phyloP scores from a whole-genome alignment of 2,329 filamentous ascomycete genomes.

The Rasamsonia emersonii region DNA sequence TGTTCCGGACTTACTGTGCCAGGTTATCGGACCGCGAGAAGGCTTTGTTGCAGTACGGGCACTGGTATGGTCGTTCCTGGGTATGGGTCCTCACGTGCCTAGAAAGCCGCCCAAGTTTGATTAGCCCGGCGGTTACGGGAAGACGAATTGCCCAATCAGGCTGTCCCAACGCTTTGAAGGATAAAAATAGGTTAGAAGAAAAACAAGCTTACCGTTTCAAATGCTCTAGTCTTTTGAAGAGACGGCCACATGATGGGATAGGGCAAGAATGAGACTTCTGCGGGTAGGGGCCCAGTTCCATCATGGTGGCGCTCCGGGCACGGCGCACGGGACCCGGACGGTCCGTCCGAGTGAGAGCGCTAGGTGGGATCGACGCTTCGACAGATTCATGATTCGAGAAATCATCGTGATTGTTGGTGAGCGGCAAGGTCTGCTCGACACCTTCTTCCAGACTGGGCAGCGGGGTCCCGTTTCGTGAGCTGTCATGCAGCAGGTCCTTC shows the following conservation, averaged over 20 bases:
- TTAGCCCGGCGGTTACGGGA: constrained; percentile 45
- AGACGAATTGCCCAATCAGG: constrained; percentile 23
- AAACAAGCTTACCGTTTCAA: constrained; percentile 76
- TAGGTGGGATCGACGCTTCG: constrained; percentile 46
- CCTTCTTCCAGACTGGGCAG: constrained; percentile 76
- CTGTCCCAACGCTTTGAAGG: constrained; percentile 4
- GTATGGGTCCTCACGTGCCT: constrained; percentile 99
- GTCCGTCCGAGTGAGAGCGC: constrained; percentile 50
- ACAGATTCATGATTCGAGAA: constrained; percentile 56
- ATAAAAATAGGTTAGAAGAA: constrained; percentile 19
- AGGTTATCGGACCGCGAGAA: constrained; percentile 98
- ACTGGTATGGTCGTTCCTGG: constrained; percentile 96
- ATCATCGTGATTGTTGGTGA: constrained; percentile 58
- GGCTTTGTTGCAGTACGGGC: constrained; percentile 95
- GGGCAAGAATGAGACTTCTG: constrained; percentile 98
- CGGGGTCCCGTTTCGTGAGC: constrained; percentile 88
- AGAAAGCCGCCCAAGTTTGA: constrained; percentile 33
- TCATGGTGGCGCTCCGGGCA: constrained; percentile 88
- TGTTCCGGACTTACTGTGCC: constrained; percentile 64
- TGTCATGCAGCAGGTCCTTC: constrained; percentile 64
- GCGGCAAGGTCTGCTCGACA: constrained; percentile 60
- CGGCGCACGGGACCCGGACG: constrained; percentile 70
- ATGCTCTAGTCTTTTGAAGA: constrained; percentile 99
- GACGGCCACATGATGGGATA: constrained; percentile 92
- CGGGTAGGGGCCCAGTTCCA: constrained; percentile 92